Evolutionary conservation across 805 yeast species (phyloP).

Genomic region (Zygotorulaspora sp.): DNA sequence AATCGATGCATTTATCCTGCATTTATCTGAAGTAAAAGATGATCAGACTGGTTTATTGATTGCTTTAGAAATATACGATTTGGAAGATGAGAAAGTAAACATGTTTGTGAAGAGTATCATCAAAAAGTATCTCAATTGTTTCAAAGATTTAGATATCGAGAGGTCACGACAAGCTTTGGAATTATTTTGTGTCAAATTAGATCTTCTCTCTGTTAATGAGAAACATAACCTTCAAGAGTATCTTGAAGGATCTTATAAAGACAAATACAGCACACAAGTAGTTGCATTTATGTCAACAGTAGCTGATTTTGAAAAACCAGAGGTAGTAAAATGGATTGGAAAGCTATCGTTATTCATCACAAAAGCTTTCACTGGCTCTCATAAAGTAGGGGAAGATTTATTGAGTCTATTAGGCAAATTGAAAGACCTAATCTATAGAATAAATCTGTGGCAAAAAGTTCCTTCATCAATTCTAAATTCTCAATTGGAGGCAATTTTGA

Average conservation of each 20-base stretch:
- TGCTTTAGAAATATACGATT: slow-evolving; percentile 24
- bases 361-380: slow-evolving; percentile 53
- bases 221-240: slow-evolving; percentile 25
- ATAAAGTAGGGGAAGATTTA: slow-evolving; percentile 29
- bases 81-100: slow-evolving; percentile 10
- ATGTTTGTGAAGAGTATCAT: slow-evolving; percentile 19
- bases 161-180: slow-evolving; percentile 13
- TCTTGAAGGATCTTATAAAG: slow-evolving; percentile 24
- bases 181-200: slow-evolving; percentile 10
- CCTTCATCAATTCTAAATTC: slow-evolving; percentile 51
- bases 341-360: slow-evolving; percentile 59
- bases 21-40: slow-evolving; percentile 9
- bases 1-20: slow-evolving; percentile 6
- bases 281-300: slow-evolving; percentile 24
- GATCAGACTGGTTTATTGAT: slow-evolving; percentile 28
- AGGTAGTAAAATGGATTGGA: slow-evolving; percentile 47
- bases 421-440: slow-evolving; percentile 29
- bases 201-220: slow-evolving; percentile 22
- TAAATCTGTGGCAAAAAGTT: slow-evolving; percentile 39
- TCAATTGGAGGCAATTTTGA: slow-evolving; percentile 59
- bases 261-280: slow-evolving; percentile 33
- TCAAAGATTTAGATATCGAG: slow-evolving; percentile 2
- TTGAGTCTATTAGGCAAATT: slow-evolving; percentile 34
- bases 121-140: slow-evolving; percentile 5
- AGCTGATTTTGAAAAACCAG: slow-evolving; percentile 17